Conservation (phyloP, 2,329 filamentous ascomycete species). For the Cordyceps javanica region DNA sequence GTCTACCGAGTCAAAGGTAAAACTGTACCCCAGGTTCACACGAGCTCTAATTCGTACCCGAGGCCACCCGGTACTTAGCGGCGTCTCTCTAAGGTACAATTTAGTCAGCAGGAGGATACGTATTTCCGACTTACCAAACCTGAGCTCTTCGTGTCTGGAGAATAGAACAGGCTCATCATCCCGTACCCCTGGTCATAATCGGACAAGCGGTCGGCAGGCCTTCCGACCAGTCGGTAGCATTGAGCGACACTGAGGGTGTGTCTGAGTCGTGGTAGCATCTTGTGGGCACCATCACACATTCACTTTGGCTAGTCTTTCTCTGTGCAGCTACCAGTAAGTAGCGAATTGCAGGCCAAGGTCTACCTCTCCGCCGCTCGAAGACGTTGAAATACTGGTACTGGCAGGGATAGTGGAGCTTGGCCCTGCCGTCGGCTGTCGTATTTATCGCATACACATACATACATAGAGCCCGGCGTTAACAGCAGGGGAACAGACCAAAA, state of each 20-base stretch:
- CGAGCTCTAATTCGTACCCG: too few relatives aligned
- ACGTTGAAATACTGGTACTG: not conserved
- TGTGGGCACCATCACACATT: not conserved
- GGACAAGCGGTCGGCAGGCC: not conserved
- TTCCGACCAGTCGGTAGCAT: not conserved
- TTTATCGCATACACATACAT: conserved; percentile 1
- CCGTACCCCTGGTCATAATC: conserved; percentile 1
- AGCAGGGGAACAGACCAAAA: not conserved
- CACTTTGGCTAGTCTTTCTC: not conserved
- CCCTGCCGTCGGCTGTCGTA: conserved; percentile 4
- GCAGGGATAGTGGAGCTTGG: not conserved
- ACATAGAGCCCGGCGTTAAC: not conserved
- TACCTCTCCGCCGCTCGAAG: not conserved
- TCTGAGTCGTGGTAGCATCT: not conserved
- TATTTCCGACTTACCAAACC: too few relatives aligned
- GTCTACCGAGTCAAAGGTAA: too few relatives aligned
- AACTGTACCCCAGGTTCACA: not conserved
- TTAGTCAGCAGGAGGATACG: too few relatives aligned
- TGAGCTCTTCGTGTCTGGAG: not conserved
- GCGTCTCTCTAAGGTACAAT: not conserved
- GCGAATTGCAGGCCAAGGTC: not conserved
- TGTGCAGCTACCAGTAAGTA: not conserved
- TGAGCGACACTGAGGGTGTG: not conserved
- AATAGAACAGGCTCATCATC: not conserved
- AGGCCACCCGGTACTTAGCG: too few relatives aligned